A percentile compares a stretch with the other conserved stretches of the same genome.
Conservation (phyloP, 768 basidiomycete species). For the Rhizopogon sp. region DNA sequence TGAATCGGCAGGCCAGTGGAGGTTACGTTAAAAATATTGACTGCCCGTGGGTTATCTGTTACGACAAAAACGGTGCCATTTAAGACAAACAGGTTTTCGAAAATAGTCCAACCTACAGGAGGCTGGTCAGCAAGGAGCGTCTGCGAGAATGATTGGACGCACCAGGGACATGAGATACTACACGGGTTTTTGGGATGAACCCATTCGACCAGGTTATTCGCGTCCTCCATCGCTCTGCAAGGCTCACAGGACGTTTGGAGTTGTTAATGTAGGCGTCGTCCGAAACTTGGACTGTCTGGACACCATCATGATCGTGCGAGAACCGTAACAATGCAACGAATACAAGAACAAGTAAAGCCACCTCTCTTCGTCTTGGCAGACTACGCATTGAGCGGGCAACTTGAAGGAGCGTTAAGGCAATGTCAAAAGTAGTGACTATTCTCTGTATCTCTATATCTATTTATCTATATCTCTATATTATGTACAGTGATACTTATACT, state of each 20-base stretch:
- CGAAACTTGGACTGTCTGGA: neutral
- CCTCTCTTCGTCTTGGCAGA: conserved; percentile 51
- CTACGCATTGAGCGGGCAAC: neutral
- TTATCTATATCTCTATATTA: no score
- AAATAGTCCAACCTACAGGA: conserved; percentile 79
- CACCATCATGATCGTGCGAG: conserved; percentile 17
- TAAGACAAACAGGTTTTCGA: conserved; percentile 75
- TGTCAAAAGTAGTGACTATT: no score
- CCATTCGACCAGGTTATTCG: conserved; percentile 35
- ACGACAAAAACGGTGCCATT: conserved; percentile 85
- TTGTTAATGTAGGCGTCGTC: conserved; percentile 2
- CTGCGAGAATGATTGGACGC: neutral
- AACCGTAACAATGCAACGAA: conserved; percentile 45
- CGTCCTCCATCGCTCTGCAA: conserved; percentile 23
- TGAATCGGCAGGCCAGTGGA: conserved; percentile 62
- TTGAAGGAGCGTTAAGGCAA: no score
- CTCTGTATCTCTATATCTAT: no score
- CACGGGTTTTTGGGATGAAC: conserved; percentile 51
- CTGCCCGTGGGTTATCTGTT: conserved; percentile 51
- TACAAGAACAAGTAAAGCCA: conserved; percentile 44
- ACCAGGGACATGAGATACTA: conserved; percentile 79
- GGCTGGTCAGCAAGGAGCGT: neutral
- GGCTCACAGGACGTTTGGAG: conserved; percentile 7
- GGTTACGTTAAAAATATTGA: conserved; percentile 60
- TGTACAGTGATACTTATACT: no score